Conservation (phyloP, 805 yeast genomes). For the Wickerhamiella brachini region DNA sequence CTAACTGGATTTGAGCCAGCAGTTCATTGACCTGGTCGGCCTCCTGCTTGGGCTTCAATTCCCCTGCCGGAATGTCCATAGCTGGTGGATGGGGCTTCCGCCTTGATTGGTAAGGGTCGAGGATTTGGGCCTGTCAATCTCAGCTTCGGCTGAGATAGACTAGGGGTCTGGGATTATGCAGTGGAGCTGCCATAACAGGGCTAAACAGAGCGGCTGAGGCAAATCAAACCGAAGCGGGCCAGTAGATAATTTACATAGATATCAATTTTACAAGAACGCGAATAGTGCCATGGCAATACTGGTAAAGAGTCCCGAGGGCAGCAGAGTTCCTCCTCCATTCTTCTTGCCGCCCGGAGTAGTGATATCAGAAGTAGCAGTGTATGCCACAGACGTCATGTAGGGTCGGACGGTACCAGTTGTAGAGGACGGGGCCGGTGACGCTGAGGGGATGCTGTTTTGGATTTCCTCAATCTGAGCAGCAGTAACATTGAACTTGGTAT, state of each 20-base stretch:
- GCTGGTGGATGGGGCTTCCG: neutral
- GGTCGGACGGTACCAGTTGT: slow-evolving; percentile 2
- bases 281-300: neutral
- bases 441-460: slow-evolving; percentile 12
- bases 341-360: too few species aligned
- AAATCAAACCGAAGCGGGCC: too few species aligned
- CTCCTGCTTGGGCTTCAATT: neutral
- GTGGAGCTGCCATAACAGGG: too few species aligned
- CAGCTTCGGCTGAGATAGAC: too few species aligned
- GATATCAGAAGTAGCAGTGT: neutral
- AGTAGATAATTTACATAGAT: too few species aligned
- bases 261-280: neutral
- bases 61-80: neutral
- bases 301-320: neutral
- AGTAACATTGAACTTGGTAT: slow-evolving; percentile 23
- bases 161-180: too few species aligned
- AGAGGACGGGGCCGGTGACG: slow-evolving; percentile 16
- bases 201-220: too few species aligned
- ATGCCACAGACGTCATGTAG: slow-evolving; percentile 5
- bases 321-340: neutral
- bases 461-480: slow-evolving; percentile 13
- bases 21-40: slow-evolving; percentile 12
- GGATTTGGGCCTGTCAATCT: too few species aligned
- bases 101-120: neutral
- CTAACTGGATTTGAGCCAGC: slow-evolving; percentile 24